These are phyloP conservation scores for Aspergillus eucalypticola DNA, from an alignment of 2,329 filamentous ascomycete species.

Conservation along the genomic window DNA sequence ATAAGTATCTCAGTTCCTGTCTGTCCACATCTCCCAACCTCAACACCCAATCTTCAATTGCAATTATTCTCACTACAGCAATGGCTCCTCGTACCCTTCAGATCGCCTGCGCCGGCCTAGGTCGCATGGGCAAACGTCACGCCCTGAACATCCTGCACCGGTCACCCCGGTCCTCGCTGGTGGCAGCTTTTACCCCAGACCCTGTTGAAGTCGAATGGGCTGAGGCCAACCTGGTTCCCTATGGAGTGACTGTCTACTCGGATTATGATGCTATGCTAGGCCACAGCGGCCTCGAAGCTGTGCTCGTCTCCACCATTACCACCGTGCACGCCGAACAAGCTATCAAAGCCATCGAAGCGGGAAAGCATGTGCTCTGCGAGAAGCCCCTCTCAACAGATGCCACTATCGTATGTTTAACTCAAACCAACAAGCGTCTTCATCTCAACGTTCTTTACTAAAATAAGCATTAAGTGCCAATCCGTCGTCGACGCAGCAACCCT, in stretches of 20 bases:
- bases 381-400: slow-evolving; percentile 51
- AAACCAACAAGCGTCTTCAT: too few relatives aligned
- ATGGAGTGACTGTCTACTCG: slow-evolving; percentile 51
- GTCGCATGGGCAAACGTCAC: slow-evolving; percentile 51
- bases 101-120: slow-evolving; percentile 39
- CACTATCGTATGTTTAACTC: background rate
- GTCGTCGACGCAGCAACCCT: slow-evolving; percentile 59
- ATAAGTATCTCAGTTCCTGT: background rate
- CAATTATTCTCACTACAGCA: background rate
- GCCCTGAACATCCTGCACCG: slow-evolving; percentile 48
- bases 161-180: slow-evolving; percentile 50
- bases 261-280: slow-evolving; percentile 57
- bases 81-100: background rate
- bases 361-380: slow-evolving; percentile 58
- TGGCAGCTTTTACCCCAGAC: slow-evolving; percentile 50
- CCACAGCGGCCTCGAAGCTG: slow-evolving; percentile 54
- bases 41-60: background rate
- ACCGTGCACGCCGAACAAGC: slow-evolving; percentile 58
- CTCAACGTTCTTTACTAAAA: background rate
- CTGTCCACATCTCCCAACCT: background rate
- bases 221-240: slow-evolving; percentile 49
- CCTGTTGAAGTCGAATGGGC: slow-evolving; percentile 51
- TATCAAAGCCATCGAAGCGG: slow-evolving; percentile 55
- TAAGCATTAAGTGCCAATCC: slow-evolving; percentile 53
- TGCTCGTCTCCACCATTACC: slow-evolving; percentile 55